phyloP scores from a whole-genome alignment of 495 filamentous ascomycete species.

The Geopyxis carbonaria region DNA sequence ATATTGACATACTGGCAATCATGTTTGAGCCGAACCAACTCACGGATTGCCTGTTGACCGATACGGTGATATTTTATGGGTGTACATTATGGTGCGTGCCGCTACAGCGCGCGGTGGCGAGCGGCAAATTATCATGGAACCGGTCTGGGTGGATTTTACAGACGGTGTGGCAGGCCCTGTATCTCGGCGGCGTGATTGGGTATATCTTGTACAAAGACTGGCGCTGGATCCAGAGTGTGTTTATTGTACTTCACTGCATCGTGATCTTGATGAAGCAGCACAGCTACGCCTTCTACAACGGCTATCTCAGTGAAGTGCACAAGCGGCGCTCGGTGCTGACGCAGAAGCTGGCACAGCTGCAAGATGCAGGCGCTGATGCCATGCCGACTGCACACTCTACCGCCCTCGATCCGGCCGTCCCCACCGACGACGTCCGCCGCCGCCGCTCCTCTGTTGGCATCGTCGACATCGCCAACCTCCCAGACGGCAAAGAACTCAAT shows the following conservation, averaged over 20 bases:
- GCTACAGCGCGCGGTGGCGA: conserved; percentile 39
- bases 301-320: conserved; percentile 46
- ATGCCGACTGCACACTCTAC: conserved; percentile 11
- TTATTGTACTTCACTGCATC: conserved; percentile 49
- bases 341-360: conserved; percentile 25
- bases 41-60: conserved; percentile 45
- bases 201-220: conserved; percentile 50
- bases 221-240: conserved; percentile 52
- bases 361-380: not conserved
- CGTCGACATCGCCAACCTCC: conserved; percentile 41
- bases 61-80: conserved; percentile 44
- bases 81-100: conserved; percentile 39
- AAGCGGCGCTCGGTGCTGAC: conserved; percentile 15
- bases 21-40: conserved; percentile 50
- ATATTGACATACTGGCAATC: conserved; percentile 45
- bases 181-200: conserved; percentile 39
- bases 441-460: conserved; percentile 5
- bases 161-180: conserved; percentile 48
- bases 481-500: conserved; percentile 44
- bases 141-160: conserved; percentile 50
- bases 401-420: conserved; percentile 14
- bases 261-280: conserved; percentile 69
- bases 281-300: conserved; percentile 60
- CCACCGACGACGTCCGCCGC: conserved; percentile 24
- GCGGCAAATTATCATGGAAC: conserved; percentile 45